Base-by-base conservation (phyloP, 116 monocot genomes). In the Iris pallida region DNA sequence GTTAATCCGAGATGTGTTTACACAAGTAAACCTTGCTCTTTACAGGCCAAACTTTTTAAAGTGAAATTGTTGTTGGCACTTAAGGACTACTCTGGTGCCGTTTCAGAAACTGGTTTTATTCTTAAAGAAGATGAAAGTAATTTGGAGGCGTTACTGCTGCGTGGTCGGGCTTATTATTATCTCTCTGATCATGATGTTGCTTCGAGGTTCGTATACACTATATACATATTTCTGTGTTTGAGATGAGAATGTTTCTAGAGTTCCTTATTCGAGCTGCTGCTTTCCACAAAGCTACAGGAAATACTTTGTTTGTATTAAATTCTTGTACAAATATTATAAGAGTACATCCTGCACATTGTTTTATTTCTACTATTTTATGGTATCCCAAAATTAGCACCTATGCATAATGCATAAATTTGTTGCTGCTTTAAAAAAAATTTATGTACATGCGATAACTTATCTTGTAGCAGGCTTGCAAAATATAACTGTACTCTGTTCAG, bases 131-230 rank as follows among this genome's bases (percentile, higher is more conserved):
- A 97, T 72, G 92, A 92, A 46, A 83, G 82, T 61, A 85, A 83
- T 67, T 83, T 97, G 69, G 92, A 92, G 59, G 97, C 90, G 61
- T 57, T 97, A 55, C 73, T 97, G 18, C 65, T 97, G 11, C 92
- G 92, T 64, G 97, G 97, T 9, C 87, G 80, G 65, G 90, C 92
- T 7, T 97, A 97, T 45, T 97, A 97, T 83, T 97, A 97, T 83
- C 80, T 97, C 16, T 66, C 92, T 48, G 97, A 97, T 75, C 88
- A 97, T 82, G 97, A 97, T 76, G 85, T 97, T 71, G 90, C 97
- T 19, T 70, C 76, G 40, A 97, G 97, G 97, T 97, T 71, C 64
- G 60, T 71, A 47, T 48, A 20, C 20, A 44, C 47, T 47, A 44
- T 16, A 1, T 66, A 13, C 11, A 64, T 30, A 30, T 30, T 30